phyloP scores from a whole-genome alignment of 164 flowering plant species.

The Nelumbo lutea region DNA sequence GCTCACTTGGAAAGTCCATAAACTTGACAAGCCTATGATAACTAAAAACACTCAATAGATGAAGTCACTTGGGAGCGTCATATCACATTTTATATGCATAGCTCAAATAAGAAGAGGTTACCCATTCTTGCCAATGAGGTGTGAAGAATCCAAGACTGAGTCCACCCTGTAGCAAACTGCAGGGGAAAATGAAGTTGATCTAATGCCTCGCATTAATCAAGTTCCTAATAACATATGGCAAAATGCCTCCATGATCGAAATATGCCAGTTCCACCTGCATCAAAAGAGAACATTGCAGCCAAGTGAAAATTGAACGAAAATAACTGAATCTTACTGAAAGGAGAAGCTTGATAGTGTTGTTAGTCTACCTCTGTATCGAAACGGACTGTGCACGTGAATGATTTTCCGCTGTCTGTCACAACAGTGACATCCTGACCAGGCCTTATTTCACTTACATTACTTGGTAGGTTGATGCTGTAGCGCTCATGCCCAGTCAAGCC shows the following conservation, averaged over 20 bases:
- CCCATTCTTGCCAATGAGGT: no score
- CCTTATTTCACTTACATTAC: constrained; percentile 49
- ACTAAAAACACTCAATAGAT: no score
- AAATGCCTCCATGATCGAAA: constrained; percentile 79
- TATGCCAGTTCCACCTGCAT: constrained; percentile 74
- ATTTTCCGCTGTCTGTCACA: constrained; percentile 54
- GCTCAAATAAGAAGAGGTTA: no score
- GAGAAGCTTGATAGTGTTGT: not conserved
- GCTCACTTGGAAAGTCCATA: no score
- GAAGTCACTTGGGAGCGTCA: no score
- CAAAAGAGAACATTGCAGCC: not conserved
- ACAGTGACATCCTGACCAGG: constrained; percentile 81
- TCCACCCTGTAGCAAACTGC: not conserved
- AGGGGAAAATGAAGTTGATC: not conserved
- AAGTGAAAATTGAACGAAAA: not conserved
- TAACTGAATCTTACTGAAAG: not conserved
- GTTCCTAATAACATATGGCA: constrained; percentile 62
- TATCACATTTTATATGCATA: no score
- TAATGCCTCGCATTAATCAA: constrained; percentile 42
- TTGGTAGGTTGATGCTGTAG: constrained; percentile 66
- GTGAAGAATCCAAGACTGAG: no score
- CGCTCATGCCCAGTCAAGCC: constrained; percentile 81
- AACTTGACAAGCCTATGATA: no score
- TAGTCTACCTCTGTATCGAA: constrained; percentile 77
- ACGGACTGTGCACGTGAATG: constrained; percentile 55